These are phyloP conservation scores for Carex scoparia DNA, from an alignment of 176 grass and related monocot species.

Conservation along the genomic window DNA sequence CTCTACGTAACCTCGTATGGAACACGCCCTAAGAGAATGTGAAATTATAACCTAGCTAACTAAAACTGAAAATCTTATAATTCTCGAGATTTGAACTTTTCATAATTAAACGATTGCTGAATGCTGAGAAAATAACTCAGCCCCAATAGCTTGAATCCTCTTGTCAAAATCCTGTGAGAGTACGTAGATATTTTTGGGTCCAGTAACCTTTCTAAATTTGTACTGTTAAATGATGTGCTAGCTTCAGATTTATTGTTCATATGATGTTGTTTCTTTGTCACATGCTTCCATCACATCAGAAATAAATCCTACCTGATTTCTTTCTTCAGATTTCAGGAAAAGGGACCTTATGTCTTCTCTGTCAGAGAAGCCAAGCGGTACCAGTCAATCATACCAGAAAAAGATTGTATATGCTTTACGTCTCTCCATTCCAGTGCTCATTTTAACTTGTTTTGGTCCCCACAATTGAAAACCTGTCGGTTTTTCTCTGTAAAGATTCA, in stretches of 20 bases:
- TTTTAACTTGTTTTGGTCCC: background rate
- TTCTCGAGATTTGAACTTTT: background rate
- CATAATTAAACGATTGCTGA: background rate
- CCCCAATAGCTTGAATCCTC: background rate
- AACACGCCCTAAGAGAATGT: background rate
- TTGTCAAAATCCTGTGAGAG: background rate
- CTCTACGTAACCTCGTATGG: too few species aligned
- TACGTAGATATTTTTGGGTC: background rate
- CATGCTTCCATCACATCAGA: background rate
- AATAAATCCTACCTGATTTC: background rate
- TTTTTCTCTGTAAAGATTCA: slow-evolving; percentile 9
- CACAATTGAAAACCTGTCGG: background rate
- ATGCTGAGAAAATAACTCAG: background rate
- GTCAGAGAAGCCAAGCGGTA: slow-evolving; percentile 1
- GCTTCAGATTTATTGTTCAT: background rate
- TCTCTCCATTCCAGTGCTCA: background rate
- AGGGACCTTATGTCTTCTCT: background rate
- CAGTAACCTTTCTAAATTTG: background rate
- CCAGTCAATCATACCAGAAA: slow-evolving; percentile 5
- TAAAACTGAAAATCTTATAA: background rate
- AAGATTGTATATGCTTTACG: slow-evolving; percentile 15
- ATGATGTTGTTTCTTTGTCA: background rate
- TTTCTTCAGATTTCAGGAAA: slow-evolving; percentile 12
- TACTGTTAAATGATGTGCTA: background rate
- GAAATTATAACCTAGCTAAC: background rate